Evolutionary conservation across 768 basidiomycete genomes (phyloP), one percentile per base, ranked within the genome.

Genomic region (Leccinum variicolor): DNA sequence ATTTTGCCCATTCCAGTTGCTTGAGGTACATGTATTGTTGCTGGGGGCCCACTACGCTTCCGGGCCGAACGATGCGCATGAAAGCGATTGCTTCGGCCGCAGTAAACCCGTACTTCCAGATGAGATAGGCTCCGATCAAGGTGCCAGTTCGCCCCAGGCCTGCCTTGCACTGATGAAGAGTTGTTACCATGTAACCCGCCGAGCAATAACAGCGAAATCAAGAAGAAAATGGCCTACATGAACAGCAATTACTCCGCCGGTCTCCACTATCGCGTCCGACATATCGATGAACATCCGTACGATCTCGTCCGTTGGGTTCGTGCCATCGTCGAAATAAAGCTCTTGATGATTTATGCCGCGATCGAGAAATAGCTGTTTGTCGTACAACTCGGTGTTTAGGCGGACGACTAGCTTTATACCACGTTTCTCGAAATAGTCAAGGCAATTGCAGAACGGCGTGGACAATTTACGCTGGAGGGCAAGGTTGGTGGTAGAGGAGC

Each of bases 101-200:
- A 17, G 94, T 93, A 71, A 99, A 99, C 21, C 92, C 92, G 66
- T 98, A 96, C 74, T 98, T 98, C 91, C 97, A 99, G 60, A 97
- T 92, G 55, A 99, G 82, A 78, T 98, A 98, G 9, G 96, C 97
- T 34, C 97, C 97, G 60, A 99, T 96, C 58, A 99, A 79, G 4
- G 94, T 96, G 4, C 97, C 97, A 6, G 97, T 98, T 55, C 97
- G 82, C 23, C 97, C 97, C 11, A 99, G 81, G 43, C 97, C 97
- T 50, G 97, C 97, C 79, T 96, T 96, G 72, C 94, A 97, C 89
- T 96, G 71, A 15, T 53, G 56, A 52, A 58, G 54, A 28, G 55
- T 54, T 57, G 56, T 69, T 60, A 66, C 68, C 48, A 63, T 41
- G 62, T 58, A 57, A 57, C 43, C 57, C 66, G 41, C 51, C 33